Conservation (phyloP, 1,284 basidiomycete species). For the Papiliotrema terrestris region DNA sequence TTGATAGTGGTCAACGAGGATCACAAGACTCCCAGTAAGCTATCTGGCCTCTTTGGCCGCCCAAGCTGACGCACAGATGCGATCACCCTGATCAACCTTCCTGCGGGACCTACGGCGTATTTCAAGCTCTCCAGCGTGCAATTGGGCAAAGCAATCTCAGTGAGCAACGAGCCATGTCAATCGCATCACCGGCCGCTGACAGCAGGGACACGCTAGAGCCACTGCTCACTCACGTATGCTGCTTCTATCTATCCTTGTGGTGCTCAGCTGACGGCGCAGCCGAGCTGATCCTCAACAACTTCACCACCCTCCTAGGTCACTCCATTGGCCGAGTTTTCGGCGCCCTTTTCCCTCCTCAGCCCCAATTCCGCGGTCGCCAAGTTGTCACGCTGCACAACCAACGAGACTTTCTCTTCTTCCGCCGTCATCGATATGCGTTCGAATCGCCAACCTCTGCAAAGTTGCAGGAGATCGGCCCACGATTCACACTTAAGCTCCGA, state of each 20-base stretch:
- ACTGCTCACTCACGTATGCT: conserved; percentile 73
- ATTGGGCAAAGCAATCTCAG: conserved; percentile 79
- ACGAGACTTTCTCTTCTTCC: conserved; percentile 96
- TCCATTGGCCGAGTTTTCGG: conserved; percentile 92
- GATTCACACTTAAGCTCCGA: conserved; percentile 91
- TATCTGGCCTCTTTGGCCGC: neutral
- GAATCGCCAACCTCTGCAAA: conserved; percentile 85
- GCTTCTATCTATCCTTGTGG: neutral
- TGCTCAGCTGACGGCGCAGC: conserved; percentile 43
- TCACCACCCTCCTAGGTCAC: conserved; percentile 90
- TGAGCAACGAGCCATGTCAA: conserved; percentile 46
- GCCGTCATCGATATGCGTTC: conserved; percentile 90
- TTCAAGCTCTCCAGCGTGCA: conserved; percentile 91
- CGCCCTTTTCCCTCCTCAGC: conserved; percentile 88
- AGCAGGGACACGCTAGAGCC: conserved; percentile 82
- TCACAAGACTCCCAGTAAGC: conserved; percentile 82
- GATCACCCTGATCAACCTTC: conserved; percentile 86
- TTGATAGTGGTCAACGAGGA: conserved; percentile 93
- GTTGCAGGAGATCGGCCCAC: conserved; percentile 95
- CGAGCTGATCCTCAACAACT: conserved; percentile 93
- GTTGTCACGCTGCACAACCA: conserved; percentile 98
- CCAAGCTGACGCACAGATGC: conserved; percentile 60
- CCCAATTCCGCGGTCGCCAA: conserved; percentile 93
- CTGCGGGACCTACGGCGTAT: conserved; percentile 89
- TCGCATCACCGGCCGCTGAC: conserved; percentile 5